Evolutionary conservation across 305 asterid species (phyloP), one percentile per base, ranked within the genome.

Genomic region (Stenogyne calaminthoides): DNA sequence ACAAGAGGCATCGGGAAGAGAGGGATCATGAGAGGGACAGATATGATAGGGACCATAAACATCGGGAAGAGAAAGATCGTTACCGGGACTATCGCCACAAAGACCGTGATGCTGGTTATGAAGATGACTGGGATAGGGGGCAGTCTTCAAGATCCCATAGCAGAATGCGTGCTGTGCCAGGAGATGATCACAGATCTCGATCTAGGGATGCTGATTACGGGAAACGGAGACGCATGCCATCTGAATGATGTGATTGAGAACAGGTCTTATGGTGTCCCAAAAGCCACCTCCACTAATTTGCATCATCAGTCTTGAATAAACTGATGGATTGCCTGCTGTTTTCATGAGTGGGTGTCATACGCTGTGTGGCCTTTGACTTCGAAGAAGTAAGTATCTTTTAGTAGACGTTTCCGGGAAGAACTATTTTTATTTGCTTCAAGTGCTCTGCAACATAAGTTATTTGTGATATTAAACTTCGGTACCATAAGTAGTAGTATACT

Each of bases 201-300:
- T 83, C 89, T 22, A 83, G 90, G 82, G 93, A 88, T 81, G 84
- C 84, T 67, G 91, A 89, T 81, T 86, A 84, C 78, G 90, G 87
- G 71, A 89, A 88, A 69, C 78, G 91, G 71, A 79, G 88, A 65
- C 88, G 91, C 71, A 40, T 82, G 73, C 84, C 90, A 64, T 84
- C 90, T 69, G 91, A 89, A 55, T 88, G 80, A 88, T 74, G 36
- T 64, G 63, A 70, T 71, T 15, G 49, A 11, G 59, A 67, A 72
- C 54, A 57, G 12, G 19, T 62, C 77, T 66, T 56, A 72, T 71
- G 8, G 47, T 19, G 60, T 18, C n/a, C 56, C 19, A 1, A 14
- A 58, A 27, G 67, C 0, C 49, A 1, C n/a, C 73, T 58, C 74
- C 58, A 42, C 51, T 63, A 67, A 72, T 80, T 69, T 61, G 61